Percentiles rank a stretch among this genome's conserved stretches.
Evolutionary conservation across 345 rosid species (phyloP).

Genomic region (Citrus medica): DNA sequence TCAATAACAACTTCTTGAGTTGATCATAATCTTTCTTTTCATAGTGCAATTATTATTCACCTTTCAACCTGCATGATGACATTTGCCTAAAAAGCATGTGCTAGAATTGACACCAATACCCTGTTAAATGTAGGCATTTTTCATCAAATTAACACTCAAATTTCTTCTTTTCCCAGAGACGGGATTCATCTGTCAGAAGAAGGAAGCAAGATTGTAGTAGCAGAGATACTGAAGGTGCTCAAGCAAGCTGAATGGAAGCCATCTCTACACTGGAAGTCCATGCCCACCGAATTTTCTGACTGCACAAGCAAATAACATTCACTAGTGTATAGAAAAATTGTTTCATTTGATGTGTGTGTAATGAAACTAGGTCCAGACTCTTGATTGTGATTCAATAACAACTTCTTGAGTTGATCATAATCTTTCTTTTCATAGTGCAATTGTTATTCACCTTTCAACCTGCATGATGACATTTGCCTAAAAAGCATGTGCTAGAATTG

Average conservation of each 20-base stretch:
- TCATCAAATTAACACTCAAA: neutral
- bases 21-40: neutral
- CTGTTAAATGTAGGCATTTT: neutral
- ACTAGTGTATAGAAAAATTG: neutral
- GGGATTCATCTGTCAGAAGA: slow-evolving; percentile 86
- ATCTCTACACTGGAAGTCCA: slow-evolving; percentile 85
- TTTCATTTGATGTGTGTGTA: neutral
- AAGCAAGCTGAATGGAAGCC: slow-evolving; percentile 88
- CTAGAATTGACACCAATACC: neutral
- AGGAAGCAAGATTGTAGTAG: slow-evolving; percentile 84
- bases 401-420: neutral
- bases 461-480: neutral
- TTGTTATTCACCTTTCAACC: neutral
- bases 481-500: neutral
- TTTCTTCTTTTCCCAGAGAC: slow-evolving; percentile 43
- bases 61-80: neutral
- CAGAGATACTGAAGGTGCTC: slow-evolving; percentile 72
- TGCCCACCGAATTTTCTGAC: slow-evolving; percentile 80
- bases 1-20: neutral
- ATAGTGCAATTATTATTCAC: neutral
- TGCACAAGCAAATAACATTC: neutral
- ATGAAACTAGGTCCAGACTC: neutral
- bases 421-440: neutral
- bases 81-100: neutral
- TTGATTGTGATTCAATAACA: neutral